Conservation (phyloP, 2,329 filamentous ascomycete genomes). For the Clarireedia homoeocarpa region DNA sequence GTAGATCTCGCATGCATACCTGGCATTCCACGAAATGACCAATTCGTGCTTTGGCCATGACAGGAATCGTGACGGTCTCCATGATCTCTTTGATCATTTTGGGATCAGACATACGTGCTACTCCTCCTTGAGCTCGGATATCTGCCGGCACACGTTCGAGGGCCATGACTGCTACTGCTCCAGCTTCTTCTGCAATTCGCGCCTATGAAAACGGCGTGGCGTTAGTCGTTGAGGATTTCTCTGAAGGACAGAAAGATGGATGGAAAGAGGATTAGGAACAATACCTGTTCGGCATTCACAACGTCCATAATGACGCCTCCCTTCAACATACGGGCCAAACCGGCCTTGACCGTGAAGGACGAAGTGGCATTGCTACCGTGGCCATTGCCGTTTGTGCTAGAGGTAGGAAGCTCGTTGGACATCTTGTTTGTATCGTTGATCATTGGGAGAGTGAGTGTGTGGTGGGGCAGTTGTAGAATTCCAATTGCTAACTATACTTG, state of each 20-base stretch:
- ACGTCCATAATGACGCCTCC: constrained; percentile 99
- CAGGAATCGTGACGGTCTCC: constrained; percentile 87
- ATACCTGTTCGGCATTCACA: constrained; percentile 75
- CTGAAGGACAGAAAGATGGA: neutral
- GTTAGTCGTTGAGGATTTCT: constrained; percentile 9
- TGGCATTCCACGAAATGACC: constrained; percentile 97
- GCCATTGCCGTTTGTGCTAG: constrained; percentile 19
- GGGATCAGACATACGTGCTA: constrained; percentile 95
- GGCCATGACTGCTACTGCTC: constrained; percentile 95
- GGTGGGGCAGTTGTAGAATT: constrained; percentile 21
- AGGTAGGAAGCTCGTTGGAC: constrained; percentile 38
- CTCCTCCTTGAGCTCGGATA: constrained; percentile 85
- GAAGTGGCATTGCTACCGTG: constrained; percentile 18
- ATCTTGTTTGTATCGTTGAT: constrained; percentile 23
- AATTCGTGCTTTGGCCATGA: constrained; percentile 98
- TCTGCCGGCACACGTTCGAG: constrained; percentile 96
- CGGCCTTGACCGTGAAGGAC: constrained; percentile 84
- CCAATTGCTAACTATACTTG: neutral
- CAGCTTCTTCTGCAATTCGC: constrained; percentile 94
- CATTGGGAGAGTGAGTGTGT: constrained; percentile 10
- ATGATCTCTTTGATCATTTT: constrained; percentile 94
- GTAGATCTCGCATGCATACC: constrained; percentile 34
- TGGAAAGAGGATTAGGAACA: constrained; percentile 1
- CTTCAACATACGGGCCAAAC: constrained; percentile 95
- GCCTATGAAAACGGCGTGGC: constrained; percentile 44